A percentile compares a stretch with the other conserved stretches of the same genome.
These are phyloP conservation scores for Rhodosporidiobolus odoratus DNA, from an alignment of 768 basidiomycete species.

Conservation along the genomic window DNA sequence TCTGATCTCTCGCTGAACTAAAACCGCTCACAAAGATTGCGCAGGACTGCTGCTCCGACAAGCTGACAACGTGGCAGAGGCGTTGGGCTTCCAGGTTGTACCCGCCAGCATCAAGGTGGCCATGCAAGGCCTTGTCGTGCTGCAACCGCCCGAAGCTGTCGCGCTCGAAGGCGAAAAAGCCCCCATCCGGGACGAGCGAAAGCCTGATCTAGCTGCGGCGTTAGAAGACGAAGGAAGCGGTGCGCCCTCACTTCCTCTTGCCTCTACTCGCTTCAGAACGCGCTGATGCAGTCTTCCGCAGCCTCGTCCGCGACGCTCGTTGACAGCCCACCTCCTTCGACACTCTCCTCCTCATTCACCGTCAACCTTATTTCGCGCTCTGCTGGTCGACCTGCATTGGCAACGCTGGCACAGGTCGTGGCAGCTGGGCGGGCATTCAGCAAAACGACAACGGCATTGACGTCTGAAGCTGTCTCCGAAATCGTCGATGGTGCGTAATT, in stretches of 20 bases:
- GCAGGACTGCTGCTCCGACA: constrained; percentile 5
- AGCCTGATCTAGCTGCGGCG: not conserved
- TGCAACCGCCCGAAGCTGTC: not conserved
- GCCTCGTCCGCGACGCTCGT: constrained; percentile 14
- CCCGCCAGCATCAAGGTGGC: too few relatives aligned
- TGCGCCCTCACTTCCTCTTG: not conserved
- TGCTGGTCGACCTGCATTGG: constrained; percentile 18
- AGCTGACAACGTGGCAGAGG: not conserved
- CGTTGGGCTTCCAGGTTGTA: not conserved
- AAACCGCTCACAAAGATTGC: rapidly evolving
- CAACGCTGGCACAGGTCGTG: not conserved
- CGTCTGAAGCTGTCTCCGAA: not conserved
- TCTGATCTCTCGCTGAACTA: not conserved
- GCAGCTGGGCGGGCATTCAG: not conserved
- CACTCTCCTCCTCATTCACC: not conserved
- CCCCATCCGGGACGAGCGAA: too few relatives aligned
- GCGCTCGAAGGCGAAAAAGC: not conserved
- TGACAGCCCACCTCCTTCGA: not conserved
- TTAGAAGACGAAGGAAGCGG: not conserved
- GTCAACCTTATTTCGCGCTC: constrained; percentile 23
- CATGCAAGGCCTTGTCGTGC: not conserved
- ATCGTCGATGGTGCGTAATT: constrained; percentile 4
- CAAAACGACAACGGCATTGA: not conserved
- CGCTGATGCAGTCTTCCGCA: not conserved
- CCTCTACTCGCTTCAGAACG: rapidly evolving